phyloP scores from a whole-genome alignment of 2,329 filamentous ascomycete genomes.

The Fusarium sublunatum region DNA sequence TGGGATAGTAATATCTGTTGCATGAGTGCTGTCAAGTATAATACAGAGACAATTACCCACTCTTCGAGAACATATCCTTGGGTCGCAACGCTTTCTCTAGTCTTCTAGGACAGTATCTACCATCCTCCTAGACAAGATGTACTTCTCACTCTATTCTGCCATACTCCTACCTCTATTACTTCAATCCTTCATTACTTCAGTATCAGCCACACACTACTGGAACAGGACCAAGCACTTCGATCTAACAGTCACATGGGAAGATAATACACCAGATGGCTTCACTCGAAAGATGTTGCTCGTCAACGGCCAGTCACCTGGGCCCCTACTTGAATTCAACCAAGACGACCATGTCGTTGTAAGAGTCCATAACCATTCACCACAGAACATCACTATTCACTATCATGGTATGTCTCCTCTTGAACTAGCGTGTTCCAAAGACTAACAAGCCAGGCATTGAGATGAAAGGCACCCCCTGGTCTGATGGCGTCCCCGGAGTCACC shows the following conservation, averaged over 20 bases:
- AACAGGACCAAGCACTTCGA: slow-evolving; percentile 42
- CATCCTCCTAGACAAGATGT: slow-evolving; percentile 20
- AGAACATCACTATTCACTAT: slow-evolving; percentile 62
- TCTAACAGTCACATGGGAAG: slow-evolving; percentile 52
- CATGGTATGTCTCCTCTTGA: slow-evolving; percentile 53
- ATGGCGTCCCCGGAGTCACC: slow-evolving; percentile 68
- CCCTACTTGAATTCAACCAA: slow-evolving; percentile 64
- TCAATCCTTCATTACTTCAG: slow-evolving; percentile 5
- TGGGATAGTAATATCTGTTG: not conserved
- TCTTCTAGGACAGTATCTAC: not conserved
- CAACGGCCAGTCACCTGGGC: slow-evolving; percentile 72
- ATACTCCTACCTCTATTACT: slow-evolving; percentile 22
- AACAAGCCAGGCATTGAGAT: slow-evolving; percentile 59
- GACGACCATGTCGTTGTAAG: slow-evolving; percentile 60
- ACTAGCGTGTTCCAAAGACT: not conserved
- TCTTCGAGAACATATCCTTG: no score
- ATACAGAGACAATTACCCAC: not conserved
- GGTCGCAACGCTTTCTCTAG: not conserved
- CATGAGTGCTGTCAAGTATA: slow-evolving; percentile 1
- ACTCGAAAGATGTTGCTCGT: slow-evolving; percentile 60
- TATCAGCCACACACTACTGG: slow-evolving; percentile 13
- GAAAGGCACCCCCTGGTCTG: slow-evolving; percentile 66
- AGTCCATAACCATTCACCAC: slow-evolving; percentile 60
- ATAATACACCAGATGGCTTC: slow-evolving; percentile 58
- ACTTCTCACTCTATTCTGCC: slow-evolving; percentile 1